Conservation (phyloP, 148 eudicot species). For the Simmondsia chinensis region DNA sequence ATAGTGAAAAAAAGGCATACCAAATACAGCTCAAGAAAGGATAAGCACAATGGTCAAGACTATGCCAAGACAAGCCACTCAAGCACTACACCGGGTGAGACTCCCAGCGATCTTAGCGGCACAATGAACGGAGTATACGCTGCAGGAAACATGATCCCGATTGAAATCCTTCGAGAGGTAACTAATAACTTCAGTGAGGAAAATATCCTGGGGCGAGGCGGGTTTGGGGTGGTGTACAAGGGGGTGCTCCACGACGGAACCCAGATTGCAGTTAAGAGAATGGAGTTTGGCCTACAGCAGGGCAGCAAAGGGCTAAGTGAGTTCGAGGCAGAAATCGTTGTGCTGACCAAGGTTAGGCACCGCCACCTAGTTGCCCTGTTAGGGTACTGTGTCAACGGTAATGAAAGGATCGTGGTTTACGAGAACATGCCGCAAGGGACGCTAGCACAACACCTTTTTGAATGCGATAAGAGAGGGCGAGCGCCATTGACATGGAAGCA, state of each 20-base stretch:
- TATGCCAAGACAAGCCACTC: conserved; percentile 7
- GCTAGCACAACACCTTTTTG: conserved; percentile 40
- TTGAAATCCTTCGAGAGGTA: conserved; percentile 28
- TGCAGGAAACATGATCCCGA: conserved; percentile 23
- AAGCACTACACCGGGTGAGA: too few relatives aligned
- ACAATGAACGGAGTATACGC: too few relatives aligned
- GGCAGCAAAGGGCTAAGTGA: conserved; percentile 36
- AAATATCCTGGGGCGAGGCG: conserved; percentile 53
- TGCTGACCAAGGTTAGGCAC: conserved; percentile 55
- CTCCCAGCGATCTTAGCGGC: too few relatives aligned
- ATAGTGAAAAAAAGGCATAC: conserved; percentile 6
- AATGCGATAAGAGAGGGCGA: conserved; percentile 11
- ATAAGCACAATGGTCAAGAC: background rate
- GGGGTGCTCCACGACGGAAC: conserved; percentile 55
- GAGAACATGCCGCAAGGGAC: conserved; percentile 75
- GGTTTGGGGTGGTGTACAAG: conserved; percentile 59
- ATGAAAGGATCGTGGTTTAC: conserved; percentile 55
- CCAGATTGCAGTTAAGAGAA: conserved; percentile 55
- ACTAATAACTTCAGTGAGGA: conserved; percentile 34
- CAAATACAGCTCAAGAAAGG: conserved; percentile 2
- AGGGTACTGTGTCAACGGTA: conserved; percentile 36
- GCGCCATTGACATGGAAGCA: conserved; percentile 52
- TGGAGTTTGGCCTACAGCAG: conserved; percentile 27
- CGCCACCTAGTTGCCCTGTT: conserved; percentile 53
- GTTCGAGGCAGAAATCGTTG: conserved; percentile 59